A percentile compares a stretch with the other conserved stretches of the same genome.
These are phyloP conservation scores for Rhododendron ovatum DNA, from an alignment of 148 eudicot genomes.

Conservation along the genomic window DNA sequence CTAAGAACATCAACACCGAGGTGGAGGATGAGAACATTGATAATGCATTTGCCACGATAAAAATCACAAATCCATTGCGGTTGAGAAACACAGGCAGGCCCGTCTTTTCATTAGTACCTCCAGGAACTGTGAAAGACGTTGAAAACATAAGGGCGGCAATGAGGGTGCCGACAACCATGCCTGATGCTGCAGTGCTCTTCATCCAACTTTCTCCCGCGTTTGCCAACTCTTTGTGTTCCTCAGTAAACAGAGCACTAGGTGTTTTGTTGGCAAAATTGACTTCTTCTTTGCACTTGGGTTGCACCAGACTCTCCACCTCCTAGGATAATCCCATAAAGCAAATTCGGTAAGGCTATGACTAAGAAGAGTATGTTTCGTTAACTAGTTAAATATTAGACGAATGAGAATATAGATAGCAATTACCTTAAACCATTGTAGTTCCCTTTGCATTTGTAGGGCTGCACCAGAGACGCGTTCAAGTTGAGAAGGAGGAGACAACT, in stretches of 20 bases:
- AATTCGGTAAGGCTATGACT: not conserved
- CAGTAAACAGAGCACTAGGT: constrained; percentile 8
- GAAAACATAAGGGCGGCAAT: not conserved
- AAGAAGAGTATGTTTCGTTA: not conserved
- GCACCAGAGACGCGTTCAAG: too few species aligned
- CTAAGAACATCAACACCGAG: constrained; percentile 15
- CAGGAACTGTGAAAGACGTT: not conserved
- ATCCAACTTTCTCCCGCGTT: constrained; percentile 30
- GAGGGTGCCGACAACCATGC: constrained; percentile 20
- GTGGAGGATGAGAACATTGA: constrained; percentile 15
- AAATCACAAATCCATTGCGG: not conserved
- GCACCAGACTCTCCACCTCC: constrained; percentile 28
- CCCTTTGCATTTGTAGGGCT: too few species aligned
- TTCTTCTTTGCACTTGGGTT: constrained; percentile 12
- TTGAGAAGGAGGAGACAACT: too few species aligned
- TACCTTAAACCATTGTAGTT: too few species aligned
- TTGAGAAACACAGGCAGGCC: not conserved
- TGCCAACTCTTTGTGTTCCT: constrained; percentile 19
- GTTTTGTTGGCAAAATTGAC: constrained; percentile 5
- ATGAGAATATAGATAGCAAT: too few species aligned
- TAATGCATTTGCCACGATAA: not conserved
- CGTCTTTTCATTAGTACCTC: not conserved
- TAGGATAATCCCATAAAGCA: not conserved
- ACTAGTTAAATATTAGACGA: too few species aligned
- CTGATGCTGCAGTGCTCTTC: constrained; percentile 22